phyloP scores from a whole-genome alignment of 176 grass and related monocot genomes.

The Carex parvula region DNA sequence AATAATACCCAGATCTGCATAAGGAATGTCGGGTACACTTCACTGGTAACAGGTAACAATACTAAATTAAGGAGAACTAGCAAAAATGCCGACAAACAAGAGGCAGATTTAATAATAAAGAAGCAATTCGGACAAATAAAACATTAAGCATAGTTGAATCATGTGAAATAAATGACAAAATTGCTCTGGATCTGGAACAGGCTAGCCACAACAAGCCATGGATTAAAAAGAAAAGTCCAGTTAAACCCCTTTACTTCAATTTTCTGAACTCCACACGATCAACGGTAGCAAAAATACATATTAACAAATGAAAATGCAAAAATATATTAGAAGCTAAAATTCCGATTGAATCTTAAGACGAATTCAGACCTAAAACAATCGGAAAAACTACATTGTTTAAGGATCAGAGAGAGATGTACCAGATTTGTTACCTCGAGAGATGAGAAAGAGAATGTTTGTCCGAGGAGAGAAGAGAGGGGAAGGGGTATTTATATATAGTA shows the following conservation, averaged over 20 bases:
- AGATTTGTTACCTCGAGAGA: conserved; percentile 6
- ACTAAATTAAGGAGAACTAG: background rate
- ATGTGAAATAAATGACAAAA: background rate
- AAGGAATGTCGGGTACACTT: background rate
- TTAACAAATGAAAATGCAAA: background rate
- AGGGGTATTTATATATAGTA: background rate
- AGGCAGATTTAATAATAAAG: background rate
- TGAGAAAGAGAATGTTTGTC: background rate
- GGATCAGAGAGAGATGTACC: conserved; percentile 11
- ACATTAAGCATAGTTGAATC: background rate
- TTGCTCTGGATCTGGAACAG: background rate
- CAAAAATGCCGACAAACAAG: background rate
- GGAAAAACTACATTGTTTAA: background rate
- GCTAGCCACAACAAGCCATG: background rate
- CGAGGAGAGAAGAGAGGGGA: background rate
- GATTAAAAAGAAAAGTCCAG: background rate
- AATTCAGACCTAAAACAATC: background rate
- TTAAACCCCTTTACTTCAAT: background rate
- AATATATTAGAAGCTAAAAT: background rate
- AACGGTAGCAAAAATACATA: background rate
- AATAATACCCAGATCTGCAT: conserved; percentile 21
- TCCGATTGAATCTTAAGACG: background rate
- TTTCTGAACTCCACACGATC: background rate
- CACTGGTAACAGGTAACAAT: background rate
- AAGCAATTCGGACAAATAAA: background rate